Evolutionary conservation across 139 green algal genomes (phyloP).

Genomic region (Parachlorella kessleri): DNA sequence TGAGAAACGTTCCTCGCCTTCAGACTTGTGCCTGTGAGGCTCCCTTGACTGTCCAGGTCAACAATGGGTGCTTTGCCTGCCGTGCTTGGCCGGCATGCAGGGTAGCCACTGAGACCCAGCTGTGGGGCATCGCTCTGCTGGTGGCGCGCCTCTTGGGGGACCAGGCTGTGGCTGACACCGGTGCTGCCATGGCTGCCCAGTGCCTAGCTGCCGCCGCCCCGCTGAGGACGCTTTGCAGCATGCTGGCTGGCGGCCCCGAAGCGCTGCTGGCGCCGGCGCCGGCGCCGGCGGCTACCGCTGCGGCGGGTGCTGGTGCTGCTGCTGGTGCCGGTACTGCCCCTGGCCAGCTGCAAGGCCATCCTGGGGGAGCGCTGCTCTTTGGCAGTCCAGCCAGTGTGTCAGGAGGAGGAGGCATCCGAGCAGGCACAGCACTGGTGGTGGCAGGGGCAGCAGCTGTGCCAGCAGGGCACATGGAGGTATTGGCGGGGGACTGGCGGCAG

Average conservation of each 20-base stretch:
- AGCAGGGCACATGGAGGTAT: background rate
- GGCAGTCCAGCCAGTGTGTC: no score
- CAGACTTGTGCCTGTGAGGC: no score
- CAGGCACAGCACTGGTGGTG: no score
- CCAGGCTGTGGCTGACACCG: constrained; percentile 31
- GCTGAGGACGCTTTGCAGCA: constrained; percentile 64
- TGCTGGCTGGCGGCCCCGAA: constrained; percentile 58
- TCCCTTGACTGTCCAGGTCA: no score
- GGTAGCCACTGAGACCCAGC: constrained; percentile 36
- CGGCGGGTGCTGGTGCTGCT: background rate
- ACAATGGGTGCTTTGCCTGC: no score
- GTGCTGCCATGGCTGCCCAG: constrained; percentile 44
- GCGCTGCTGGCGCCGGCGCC: constrained; percentile 30
- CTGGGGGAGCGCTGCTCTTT: no score
- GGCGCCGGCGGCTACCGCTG: background rate
- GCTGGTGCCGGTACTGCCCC: background rate
- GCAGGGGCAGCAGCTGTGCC: background rate
- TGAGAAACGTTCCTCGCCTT: no score
- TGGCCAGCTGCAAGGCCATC: no score
- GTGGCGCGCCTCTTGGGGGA: constrained; percentile 50
- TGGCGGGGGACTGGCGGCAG: constrained; percentile 67
- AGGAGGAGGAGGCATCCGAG: no score
- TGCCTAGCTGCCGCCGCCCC: constrained; percentile 49
- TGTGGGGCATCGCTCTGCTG: constrained; percentile 77
- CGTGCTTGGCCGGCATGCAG: no score